Base-by-base conservation (phyloP, 139 green algal species). In the Coelastrella sp. region DNA sequence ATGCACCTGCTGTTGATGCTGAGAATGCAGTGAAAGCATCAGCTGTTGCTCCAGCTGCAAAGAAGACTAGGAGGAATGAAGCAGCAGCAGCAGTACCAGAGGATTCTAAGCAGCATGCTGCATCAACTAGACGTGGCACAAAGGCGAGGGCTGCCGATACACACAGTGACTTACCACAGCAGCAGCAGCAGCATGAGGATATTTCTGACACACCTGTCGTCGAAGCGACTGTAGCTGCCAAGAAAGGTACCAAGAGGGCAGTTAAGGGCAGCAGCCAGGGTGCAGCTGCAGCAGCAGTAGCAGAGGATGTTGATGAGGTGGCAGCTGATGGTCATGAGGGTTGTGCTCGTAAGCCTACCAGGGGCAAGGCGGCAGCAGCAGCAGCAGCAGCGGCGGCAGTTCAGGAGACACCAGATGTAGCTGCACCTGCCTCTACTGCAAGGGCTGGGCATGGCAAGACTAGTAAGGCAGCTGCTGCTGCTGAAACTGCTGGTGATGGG, bases 271-370 rank as follows among this genome's bases (percentile, higher is more conserved):
- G n/a, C n/a, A n/a, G n/a, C n/a, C n/a, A n/a, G n/a, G n/a, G n/a
- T n/a, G n/a, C n/a, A n/a, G n/a, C n/a, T n/a, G n/a, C n/a, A 78
- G 41, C 69, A 13, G 19, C 35, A 30, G 69, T 19, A 7, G 45
- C 74, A 50, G 74, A 50, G 35, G 74, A 7, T 34, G 71, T n/a
- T 60, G 73, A 32, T 48, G 53, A 68, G 27, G 45, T 53, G 48
- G 0, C 35, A 48, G 48, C 34, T 7, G 74, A 13, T 25, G 40
- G 8, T 43, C n/a, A 69, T 37, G 60, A 81, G 73, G 73, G 43
- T 45, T 67, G 48, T 15, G 41, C 7, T 13, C 7, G 34, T 5
- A 30, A 66, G 32, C 11, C 6, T 19, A 17, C 27, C 27, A 66
- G 32, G 11, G 35, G 32, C 4, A 5, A 82, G 50, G 27, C 48